A percentile compares a stretch with the other conserved stretches of the same genome.
These are phyloP conservation scores for Musa acuminata DNA, from an alignment of 176 grass and related monocot species.

Conservation along the genomic window DNA sequence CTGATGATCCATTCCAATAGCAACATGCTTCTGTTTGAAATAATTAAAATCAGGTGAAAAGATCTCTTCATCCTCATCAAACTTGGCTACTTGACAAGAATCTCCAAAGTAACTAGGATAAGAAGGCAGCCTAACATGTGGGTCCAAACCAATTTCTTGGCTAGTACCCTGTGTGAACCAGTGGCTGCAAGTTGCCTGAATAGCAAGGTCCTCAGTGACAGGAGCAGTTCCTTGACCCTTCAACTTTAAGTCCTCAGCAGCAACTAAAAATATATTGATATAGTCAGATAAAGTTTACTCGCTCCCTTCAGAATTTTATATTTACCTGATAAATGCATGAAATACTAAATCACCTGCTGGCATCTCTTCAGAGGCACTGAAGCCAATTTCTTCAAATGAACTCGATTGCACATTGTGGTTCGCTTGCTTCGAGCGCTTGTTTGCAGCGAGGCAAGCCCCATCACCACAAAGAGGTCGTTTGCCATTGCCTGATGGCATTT, in stretches of 20 bases:
- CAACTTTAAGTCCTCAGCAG: not conserved
- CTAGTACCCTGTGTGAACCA: conserved; percentile 1
- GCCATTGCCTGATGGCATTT: conserved; percentile 21
- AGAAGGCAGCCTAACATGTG: conserved; percentile 35
- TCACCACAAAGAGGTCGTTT: conserved; percentile 40
- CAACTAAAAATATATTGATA: not conserved
- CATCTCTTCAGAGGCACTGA: conserved; percentile 1
- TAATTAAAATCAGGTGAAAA: conserved; percentile 34
- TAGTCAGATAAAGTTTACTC: too few species aligned
- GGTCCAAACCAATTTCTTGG: conserved; percentile 24
- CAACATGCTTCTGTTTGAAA: conserved; percentile 37
- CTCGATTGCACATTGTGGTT: conserved; percentile 21
- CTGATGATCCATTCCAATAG: conserved; percentile 66
- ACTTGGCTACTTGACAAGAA: conserved; percentile 17
- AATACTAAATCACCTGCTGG: conserved; percentile 11
- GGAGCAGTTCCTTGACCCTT: not conserved
- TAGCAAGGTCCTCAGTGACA: conserved; percentile 14
- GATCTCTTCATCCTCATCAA: conserved; percentile 29
- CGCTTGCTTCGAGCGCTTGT: conserved; percentile 58
- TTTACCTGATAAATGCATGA: conserved; percentile 6
- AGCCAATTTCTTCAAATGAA: conserved; percentile 14
- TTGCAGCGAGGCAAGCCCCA: conserved; percentile 36
- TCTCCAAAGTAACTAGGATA: conserved; percentile 51
- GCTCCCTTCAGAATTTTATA: too few species aligned
- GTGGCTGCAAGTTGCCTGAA: conserved; percentile 21